phyloP scores from a whole-genome alignment of 495 filamentous ascomycete genomes.

The Penicillium arizonense region DNA sequence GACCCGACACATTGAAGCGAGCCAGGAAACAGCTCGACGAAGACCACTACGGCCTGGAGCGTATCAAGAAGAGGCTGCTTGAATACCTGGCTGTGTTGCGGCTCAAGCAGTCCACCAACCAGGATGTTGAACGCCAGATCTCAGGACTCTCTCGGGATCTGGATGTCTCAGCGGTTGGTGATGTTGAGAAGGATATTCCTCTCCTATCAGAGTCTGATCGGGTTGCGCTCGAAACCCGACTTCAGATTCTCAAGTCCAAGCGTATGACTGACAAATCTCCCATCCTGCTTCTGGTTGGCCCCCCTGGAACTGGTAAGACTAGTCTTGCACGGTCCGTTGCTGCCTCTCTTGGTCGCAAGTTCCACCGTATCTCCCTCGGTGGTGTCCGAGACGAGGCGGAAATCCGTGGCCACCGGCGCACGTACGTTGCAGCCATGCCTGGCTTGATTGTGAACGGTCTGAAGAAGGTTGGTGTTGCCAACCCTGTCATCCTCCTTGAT shows the following conservation, averaged over 20 bases:
- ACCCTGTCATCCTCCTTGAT: constrained; percentile 94
- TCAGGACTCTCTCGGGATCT: constrained; percentile 60
- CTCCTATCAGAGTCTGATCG: constrained; percentile 39
- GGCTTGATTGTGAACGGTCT: constrained; percentile 91
- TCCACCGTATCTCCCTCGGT: constrained; percentile 95
- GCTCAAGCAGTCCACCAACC: constrained; percentile 86
- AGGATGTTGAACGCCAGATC: constrained; percentile 74
- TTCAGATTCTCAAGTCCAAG: constrained; percentile 69
- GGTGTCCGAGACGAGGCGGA: constrained; percentile 96
- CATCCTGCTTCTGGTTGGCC: constrained; percentile 89
- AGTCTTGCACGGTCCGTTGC: constrained; percentile 93
- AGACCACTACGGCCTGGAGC: constrained; percentile 95
- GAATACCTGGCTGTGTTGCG: constrained; percentile 96
- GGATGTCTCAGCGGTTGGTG: constrained; percentile 42
- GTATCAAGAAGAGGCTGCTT: constrained; percentile 93
- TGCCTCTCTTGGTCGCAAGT: constrained; percentile 87
- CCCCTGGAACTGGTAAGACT: constrained; percentile 96
- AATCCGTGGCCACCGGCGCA: constrained; percentile 92
- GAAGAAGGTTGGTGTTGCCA: constrained; percentile 94
- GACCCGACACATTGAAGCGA: constrained; percentile 70
- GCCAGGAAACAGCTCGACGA: constrained; percentile 91
- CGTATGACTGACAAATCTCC: constrained; percentile 91
- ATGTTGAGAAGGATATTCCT: constrained; percentile 37
- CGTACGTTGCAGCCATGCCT: constrained; percentile 98
- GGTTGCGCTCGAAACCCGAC: constrained; percentile 53